A percentile compares a stretch with the other conserved stretches of the same genome.
Evolutionary conservation across 139 green algal species (phyloP).

Genomic region (Zygnema cylindricum): DNA sequence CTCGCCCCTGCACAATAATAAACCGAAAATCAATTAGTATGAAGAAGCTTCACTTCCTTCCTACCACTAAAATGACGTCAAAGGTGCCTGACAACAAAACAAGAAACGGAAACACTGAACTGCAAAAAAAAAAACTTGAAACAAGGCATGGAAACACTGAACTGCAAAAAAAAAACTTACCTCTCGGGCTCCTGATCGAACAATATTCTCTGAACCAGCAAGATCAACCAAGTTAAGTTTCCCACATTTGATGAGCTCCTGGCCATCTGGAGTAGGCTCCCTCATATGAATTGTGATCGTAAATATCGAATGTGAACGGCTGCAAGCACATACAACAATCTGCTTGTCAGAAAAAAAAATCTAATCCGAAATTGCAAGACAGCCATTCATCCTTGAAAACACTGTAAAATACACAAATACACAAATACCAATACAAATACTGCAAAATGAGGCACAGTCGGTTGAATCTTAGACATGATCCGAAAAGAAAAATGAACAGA

Average conservation of each 20-base stretch:
- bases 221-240: slow-evolving; percentile 99
- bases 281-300: slow-evolving; percentile 84
- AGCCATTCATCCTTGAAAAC: too few relatives aligned
- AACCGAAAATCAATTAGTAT: too few relatives aligned
- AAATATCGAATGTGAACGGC: slow-evolving; percentile 91
- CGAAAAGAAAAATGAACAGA: not conserved
- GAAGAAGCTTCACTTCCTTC: too few relatives aligned
- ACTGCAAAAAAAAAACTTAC: slow-evolving; percentile 33
- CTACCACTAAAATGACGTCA: too few relatives aligned
- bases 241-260: slow-evolving; percentile 96
- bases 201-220: slow-evolving; percentile 95
- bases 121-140: too few relatives aligned
- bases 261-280: slow-evolving; percentile 89
- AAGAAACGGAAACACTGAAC: too few relatives aligned
- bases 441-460: slow-evolving; percentile 1
- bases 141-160: too few relatives aligned
- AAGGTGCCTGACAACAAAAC: too few relatives aligned
- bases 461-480: not conserved
- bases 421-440: not conserved
- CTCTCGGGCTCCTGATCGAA: slow-evolving; percentile 85
- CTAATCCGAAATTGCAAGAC: too few relatives aligned
- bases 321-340: too few relatives aligned
- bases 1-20: slow-evolving; percentile 66
- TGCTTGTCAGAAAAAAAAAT: too few relatives aligned
- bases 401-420: too few relatives aligned